A percentile compares a stretch with the other conserved stretches of the same genome.
These are phyloP conservation scores for Rhizomucor pusillus DNA, from an alignment of 371 early-diverging fungal species.

Conservation along the genomic window DNA sequence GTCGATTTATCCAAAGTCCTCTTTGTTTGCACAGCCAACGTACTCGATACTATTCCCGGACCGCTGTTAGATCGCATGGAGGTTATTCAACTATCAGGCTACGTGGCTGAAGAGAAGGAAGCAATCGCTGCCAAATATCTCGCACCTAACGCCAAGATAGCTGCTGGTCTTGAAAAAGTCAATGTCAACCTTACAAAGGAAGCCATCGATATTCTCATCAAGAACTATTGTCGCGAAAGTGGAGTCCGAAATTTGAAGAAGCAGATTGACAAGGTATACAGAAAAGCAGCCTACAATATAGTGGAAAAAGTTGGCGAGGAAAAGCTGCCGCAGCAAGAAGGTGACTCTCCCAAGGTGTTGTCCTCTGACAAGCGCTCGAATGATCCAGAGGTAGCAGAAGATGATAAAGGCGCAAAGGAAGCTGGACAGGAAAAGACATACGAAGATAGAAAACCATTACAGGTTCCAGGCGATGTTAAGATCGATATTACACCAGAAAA, in stretches of 20 bases:
- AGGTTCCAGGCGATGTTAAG: slow-evolving; percentile 54
- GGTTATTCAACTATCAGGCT: slow-evolving; percentile 92
- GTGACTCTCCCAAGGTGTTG: slow-evolving; percentile 12
- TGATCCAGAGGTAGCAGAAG: not conserved
- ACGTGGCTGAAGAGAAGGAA: slow-evolving; percentile 95
- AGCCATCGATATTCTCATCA: slow-evolving; percentile 83
- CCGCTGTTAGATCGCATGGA: slow-evolving; percentile 98
- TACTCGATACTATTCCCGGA: slow-evolving; percentile 92
- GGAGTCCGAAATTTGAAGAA: slow-evolving; percentile 97
- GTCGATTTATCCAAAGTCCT: slow-evolving; percentile 94
- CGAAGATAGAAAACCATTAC: slow-evolving; percentile 34
- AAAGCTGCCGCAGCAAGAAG: slow-evolving; percentile 14
- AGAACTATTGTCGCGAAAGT: slow-evolving; percentile 93
- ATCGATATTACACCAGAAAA: slow-evolving; percentile 64
- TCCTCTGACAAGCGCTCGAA: not conserved
- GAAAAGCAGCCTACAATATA: slow-evolving; percentile 92
- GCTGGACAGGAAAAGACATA: slow-evolving; percentile 18
- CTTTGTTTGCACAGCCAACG: slow-evolving; percentile 98
- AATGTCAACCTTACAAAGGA: slow-evolving; percentile 70
- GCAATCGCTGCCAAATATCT: slow-evolving; percentile 93
- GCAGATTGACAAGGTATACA: slow-evolving; percentile 95
- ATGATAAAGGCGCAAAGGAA: slow-evolving; percentile 8
- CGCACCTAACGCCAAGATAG: slow-evolving; percentile 76
- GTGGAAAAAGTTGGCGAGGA: slow-evolving; percentile 61
- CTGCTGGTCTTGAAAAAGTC: slow-evolving; percentile 76